Evolutionary conservation across 2,329 filamentous ascomycete species (phyloP).

Genomic region (Ambrosiella beaveri): DNA sequence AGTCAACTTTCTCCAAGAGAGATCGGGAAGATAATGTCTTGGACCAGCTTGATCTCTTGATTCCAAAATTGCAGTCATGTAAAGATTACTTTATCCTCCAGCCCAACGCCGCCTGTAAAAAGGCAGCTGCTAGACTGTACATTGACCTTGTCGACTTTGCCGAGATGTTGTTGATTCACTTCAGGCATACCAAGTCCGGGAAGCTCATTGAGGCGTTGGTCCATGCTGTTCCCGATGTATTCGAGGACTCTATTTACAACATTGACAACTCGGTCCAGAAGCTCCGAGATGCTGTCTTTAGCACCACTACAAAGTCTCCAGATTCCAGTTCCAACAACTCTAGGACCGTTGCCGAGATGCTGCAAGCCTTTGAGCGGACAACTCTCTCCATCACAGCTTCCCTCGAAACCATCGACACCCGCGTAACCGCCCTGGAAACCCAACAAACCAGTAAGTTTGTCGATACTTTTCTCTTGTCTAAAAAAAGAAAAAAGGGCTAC

Average conservation of each 20-base stretch:
- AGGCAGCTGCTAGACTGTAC: conserved; percentile 4
- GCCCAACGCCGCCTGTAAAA: conserved; percentile 8
- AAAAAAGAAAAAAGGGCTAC: background rate
- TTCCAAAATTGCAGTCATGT: background rate
- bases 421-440: conserved; percentile 5
- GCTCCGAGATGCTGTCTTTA: background rate
- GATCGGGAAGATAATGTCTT: conserved; percentile 8
- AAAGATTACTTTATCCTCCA: conserved; percentile 2
- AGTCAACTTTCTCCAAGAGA: conserved; percentile 7
- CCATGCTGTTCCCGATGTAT: background rate
- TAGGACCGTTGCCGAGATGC: conserved; percentile 20
- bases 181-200: conserved; percentile 6
- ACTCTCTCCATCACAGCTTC: conserved; percentile 19
- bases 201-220: conserved; percentile 7
- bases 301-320: too few relatives aligned
- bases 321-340: too few relatives aligned
- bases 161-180: conserved; percentile 7
- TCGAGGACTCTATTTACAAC: conserved; percentile 4
- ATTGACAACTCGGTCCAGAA: background rate
- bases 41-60: conserved; percentile 1
- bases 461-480: too few relatives aligned
- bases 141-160: conserved; percentile 6
- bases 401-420: conserved; percentile 7
- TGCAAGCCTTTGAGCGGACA: conserved; percentile 31
- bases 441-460: background rate